A percentile compares a stretch with the other conserved stretches of the same genome.
phyloP scores from a whole-genome alignment of 129 eudicot species.

The Chrysanthemum lavandulifolium region DNA sequence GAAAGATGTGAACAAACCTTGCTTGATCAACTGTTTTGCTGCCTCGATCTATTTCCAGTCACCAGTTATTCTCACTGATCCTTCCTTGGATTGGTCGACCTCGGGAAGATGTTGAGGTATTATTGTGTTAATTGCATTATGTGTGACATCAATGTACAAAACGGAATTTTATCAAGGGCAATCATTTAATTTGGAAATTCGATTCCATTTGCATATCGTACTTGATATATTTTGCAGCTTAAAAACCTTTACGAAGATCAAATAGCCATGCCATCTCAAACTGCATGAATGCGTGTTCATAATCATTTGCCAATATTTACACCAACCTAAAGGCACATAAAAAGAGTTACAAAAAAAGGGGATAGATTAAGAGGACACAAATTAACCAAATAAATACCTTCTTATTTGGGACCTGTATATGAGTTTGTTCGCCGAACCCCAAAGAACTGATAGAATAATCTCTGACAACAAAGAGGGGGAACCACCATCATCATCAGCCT shows the following conservation, averaged over 20 bases:
- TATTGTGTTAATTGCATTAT: slow-evolving; percentile 39
- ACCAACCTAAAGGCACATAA: slow-evolving; percentile 59
- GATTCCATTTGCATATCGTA: slow-evolving; percentile 3
- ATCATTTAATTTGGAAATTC: neutral
- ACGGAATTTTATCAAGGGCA: too few species aligned
- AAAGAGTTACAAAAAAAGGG: neutral
- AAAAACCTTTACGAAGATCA: neutral
- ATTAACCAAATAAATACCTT: slow-evolving; percentile 43
- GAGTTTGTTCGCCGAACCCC: slow-evolving; percentile 64
- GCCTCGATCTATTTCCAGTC: slow-evolving; percentile 76
- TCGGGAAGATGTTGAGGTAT: slow-evolving; percentile 77
- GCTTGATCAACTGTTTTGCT: slow-evolving; percentile 80
- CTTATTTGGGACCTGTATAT: slow-evolving; percentile 91
- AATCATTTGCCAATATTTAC: slow-evolving; percentile 87
- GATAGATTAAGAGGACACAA: neutral
- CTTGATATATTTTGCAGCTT: slow-evolving; percentile 3
- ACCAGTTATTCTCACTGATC: slow-evolving; percentile 79
- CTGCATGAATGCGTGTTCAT: slow-evolving; percentile 97
- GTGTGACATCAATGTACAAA: too few species aligned
- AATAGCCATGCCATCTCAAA: slow-evolving; percentile 13
- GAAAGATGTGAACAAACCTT: slow-evolving; percentile 62
- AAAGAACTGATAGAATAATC: slow-evolving; percentile 29
- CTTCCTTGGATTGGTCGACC: slow-evolving; percentile 78
- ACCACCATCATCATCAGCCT: slow-evolving; percentile 95
- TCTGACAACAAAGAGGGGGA: slow-evolving; percentile 93